Evolutionary conservation across 2,329 filamentous ascomycete genomes (phyloP), one percentile per base, ranked within the genome.

Genomic region (Cladophialophora chaetospira): DNA sequence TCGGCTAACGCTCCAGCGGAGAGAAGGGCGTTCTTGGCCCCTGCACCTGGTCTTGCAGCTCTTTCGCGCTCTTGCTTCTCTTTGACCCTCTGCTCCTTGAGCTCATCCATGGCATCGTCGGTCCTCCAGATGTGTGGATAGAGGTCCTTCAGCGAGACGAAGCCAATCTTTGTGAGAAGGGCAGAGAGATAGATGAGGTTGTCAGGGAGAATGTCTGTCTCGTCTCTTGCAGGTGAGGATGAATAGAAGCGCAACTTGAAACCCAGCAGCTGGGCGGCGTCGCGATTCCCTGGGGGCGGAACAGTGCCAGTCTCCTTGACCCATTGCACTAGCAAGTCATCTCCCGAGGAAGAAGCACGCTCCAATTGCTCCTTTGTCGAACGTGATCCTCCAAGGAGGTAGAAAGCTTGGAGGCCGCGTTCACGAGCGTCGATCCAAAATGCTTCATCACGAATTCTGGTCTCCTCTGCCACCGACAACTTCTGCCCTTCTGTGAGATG

Each of bases 231-330:
- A 25, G 86, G 79, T 0, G 91, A 95, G 3, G 61, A 62, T 36
- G 90, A 88, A 69, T 99, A 99, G 72, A 96, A 99, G 11, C 90
- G 89, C 48, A 99, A 82, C 73, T 99, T 99, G 80, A 99, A 99
- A 3, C 94, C 94, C 11, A 99, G 85, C 3, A 99, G 82, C 70
- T 97, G 94, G 26, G 95, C 95, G 1, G 94, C 94, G 57, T 95
- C 90, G 40, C 88, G 85, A 70, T 97, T 99, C 26, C 95, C 94
- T 26, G 83, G 80, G 1, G 92, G 91, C 3, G 92, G 92, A 3
- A 94, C 75, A 0, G 89, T 95, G 54, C 86, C 87, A 2, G 93
- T 97, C 57, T 84, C 78, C 61, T 84, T 81, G 65, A 96, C 89
- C 90, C 92, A 97, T 64, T 87, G 80, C 5, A 80, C 78, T 55